Evolutionary conservation across 1,139 yeast species (phyloP).

Genomic region (Blastobotrys illinoisensis): DNA sequence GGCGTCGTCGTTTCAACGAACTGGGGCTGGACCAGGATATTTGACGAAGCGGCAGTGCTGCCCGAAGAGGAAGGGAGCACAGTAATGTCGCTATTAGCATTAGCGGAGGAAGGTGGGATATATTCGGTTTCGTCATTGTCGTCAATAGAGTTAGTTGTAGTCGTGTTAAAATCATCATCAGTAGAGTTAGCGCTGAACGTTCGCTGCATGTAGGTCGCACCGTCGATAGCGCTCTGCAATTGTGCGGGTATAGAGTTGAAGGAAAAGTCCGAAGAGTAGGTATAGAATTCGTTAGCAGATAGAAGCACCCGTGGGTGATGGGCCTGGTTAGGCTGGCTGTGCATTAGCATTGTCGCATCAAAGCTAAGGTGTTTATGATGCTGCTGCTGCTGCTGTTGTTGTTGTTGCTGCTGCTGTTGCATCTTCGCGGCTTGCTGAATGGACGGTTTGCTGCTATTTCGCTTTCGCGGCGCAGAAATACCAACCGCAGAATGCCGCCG

Average conservation of each 20-base stretch:
- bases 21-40: not conserved
- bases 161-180: constrained; percentile 3
- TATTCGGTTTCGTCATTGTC: constrained; percentile 7
- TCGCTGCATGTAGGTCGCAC: not conserved
- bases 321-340: not conserved
- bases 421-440: too few species aligned
- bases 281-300: not conserved
- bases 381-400: constrained; percentile 1
- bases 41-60: not conserved
- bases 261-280: not conserved
- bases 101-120: constrained; percentile 1
- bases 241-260: not conserved
- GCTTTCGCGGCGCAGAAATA: not conserved
- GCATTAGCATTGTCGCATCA: not conserved
- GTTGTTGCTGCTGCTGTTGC: constrained; percentile 1
- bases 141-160: constrained; percentile 11
- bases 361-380: not conserved
- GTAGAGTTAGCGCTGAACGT: not conserved
- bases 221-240: not conserved
- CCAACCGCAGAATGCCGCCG: constrained; percentile 4
- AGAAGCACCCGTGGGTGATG: not conserved
- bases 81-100: not conserved
- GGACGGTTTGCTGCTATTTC: not conserved
- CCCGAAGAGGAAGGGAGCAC: not conserved
- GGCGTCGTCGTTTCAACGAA: constrained; percentile 15